Evolutionary conservation across 257 asterid species (phyloP).

Genomic region (Petunia axillaris): DNA sequence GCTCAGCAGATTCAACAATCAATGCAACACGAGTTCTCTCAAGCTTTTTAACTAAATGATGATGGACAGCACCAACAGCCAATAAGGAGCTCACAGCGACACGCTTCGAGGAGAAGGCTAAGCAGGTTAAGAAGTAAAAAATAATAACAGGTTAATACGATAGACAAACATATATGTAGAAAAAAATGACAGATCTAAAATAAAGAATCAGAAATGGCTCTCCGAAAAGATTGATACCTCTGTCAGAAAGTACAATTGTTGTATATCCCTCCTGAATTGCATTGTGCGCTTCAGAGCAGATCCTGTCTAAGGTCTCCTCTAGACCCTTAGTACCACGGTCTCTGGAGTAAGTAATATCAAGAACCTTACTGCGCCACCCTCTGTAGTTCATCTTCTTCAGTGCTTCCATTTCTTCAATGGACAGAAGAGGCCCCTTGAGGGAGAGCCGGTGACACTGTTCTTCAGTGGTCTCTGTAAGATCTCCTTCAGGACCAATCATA

Average conservation of each 20-base stretch:
- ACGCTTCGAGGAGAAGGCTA: conserved; percentile 82
- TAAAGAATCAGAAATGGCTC: not conserved
- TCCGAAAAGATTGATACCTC: conserved; percentile 55
- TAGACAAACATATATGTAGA: not conserved
- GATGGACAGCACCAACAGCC: conserved; percentile 99
- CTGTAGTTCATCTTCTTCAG: conserved; percentile 85
- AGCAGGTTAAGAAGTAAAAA: conserved; percentile 24
- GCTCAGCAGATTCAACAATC: conserved; percentile 95
- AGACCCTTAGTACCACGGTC: conserved; percentile 78
- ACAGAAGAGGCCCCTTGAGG: conserved; percentile 84
- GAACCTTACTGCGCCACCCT: conserved; percentile 97
- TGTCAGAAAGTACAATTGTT: conserved; percentile 84
- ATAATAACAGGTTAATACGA: not conserved
- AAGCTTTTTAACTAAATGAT: conserved; percentile 88
- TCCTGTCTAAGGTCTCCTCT: conserved; percentile 89
- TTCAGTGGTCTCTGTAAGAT: conserved; percentile 96
- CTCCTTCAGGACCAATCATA: conserved; percentile 99
- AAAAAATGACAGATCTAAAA: not conserved
- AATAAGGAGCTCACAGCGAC: conserved; percentile 93
- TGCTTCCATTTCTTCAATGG: conserved; percentile 91
- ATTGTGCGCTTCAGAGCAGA: conserved; percentile 82
- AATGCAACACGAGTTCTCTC: conserved; percentile 95
- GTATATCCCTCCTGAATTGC: conserved; percentile 95
- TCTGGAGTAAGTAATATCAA: conserved; percentile 81
- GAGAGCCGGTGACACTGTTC: conserved; percentile 96